Conservation (phyloP, 1,284 basidiomycete genomes). For the Leccinum pachyderme region DNA sequence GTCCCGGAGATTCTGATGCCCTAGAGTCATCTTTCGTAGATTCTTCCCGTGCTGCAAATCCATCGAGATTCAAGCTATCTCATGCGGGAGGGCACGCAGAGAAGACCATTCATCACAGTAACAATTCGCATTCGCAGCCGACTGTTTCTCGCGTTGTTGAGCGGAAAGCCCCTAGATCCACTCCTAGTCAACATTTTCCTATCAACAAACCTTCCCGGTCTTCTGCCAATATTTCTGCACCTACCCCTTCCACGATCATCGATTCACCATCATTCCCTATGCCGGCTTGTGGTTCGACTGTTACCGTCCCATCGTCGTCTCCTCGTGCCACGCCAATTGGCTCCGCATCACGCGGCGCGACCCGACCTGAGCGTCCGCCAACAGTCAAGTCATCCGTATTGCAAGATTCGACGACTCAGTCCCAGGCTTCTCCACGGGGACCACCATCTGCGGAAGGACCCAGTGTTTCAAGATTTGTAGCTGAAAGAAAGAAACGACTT, state of each 20-base stretch:
- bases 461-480: constrained; percentile 38
- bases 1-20: neutral
- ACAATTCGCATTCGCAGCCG: constrained; percentile 34
- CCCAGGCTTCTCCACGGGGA: neutral
- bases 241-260: constrained; percentile 9
- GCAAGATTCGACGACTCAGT: constrained; percentile 28
- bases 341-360: constrained; percentile 37
- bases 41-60: constrained; percentile 5
- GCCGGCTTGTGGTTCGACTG: constrained; percentile 4
- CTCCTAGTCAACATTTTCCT: constrained; percentile 13
- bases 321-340: constrained; percentile 33
- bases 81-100: constrained; percentile 7
- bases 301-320: neutral
- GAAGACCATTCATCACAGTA: neutral
- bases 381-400: constrained; percentile 41
- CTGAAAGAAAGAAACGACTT: constrained; percentile 4
- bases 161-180: constrained; percentile 16
- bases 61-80: constrained; percentile 41
- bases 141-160: constrained; percentile 28
- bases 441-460: constrained; percentile 38
- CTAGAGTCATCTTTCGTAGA: neutral
- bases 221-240: constrained; percentile 3
- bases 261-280: constrained; percentile 28
- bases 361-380: constrained; percentile 36
- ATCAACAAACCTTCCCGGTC: constrained; percentile 14